Base-by-base conservation (phyloP, 805 yeast species). In the Pachysolen tannophilus region DNA sequence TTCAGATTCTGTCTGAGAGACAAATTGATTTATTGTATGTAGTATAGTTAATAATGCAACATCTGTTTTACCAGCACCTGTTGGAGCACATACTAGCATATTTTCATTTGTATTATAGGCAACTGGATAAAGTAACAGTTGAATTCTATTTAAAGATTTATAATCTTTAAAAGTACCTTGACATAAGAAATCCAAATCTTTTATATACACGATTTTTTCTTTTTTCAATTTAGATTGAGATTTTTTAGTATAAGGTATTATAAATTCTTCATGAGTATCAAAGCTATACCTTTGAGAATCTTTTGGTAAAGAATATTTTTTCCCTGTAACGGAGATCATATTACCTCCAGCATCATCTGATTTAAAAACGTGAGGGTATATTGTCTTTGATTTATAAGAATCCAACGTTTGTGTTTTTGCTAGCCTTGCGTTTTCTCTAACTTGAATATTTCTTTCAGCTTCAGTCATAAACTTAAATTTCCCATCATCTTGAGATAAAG, bases 41-140 rank as follows among this genome's bases (percentile, higher is more conserved):
- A 88, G 61, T 42, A 88, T 77, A 0, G 96, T 66, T 26, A 88
- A 61, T 39, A 88, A 58, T 0, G 97, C 97, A 19, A 88, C 90
- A 56, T 88, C 96, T 0, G 97, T 88, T 53, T 88, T 88, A 72
- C 97, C 97, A 5, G 97, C 95, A 68, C 97, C 97, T 0, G 97
- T 88, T 1, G 97, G 97, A 0, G 97, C 96, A 74, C 97, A 88
- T 4, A 88, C 86, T 33, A 88, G 63, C 95, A 92, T 84, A 50
- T 90, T 90, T 49, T 90, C 97, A 55, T 84, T 87, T 5, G 97
- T 82, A 37, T 82, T 77, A 54, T 90, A 92, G 0, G 95, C 97
- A 10, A 88, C 85, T 1, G 95, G 95, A 46, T 68, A 92, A 2
- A 90, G 94, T 41, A 92, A 64, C 13, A 95, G 81, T 58, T 90